Base-by-base conservation (phyloP, 129 eudicot genomes). In the Heracleum sosnowskyi region DNA sequence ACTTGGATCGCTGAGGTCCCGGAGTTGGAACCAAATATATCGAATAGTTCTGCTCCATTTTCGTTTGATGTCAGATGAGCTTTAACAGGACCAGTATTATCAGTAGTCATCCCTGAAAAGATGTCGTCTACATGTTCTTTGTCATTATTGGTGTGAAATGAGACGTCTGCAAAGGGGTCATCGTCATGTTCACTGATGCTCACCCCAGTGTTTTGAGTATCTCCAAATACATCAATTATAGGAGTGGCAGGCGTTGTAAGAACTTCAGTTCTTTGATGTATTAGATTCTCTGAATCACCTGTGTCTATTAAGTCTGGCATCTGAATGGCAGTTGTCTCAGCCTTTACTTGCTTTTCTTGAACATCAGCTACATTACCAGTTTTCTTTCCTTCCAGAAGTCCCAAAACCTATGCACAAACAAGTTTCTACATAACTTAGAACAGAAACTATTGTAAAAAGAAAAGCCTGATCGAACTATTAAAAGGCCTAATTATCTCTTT, bases 241-340 rank as follows among this genome's bases (percentile, higher is more conserved):
- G 87, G 87, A 63, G 90, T 77, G 63, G 86, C 53, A 79, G 94
- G 78, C 4, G 78, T 60, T 42, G 81, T 42, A 39, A 84, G 76
- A 63, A 85, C 81, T 78, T 83, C 74, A 79, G 41, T 69, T 81
- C 36, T 73, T 69, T 86, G 87, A 45, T 82, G 91, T 64, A 26
- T 80, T 13, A 26, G 69, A 81, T 79, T 83, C 47, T 81, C 81
- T 78, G 89, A 44, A 81, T 86, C 91, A 55, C 91, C 86, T 39
- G 98, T 90, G 82, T 95, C 97, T 78, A 95, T 88, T 80, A 95
- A 86, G 77, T 95, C 90, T 28, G 98, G 97, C 91, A 95, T 88
- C 77, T 86, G 89, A 60, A 87, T 41, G 11, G 81, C 75, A 13
- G 92, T 62, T 80, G 81, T 80, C 66, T 82, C 91, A 10, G 82